A percentile compares a stretch with the other conserved stretches of the same genome.
These are phyloP conservation scores for Penicillium vulpinum DNA, from an alignment of 2,329 filamentous ascomycete species.

Conservation along the genomic window DNA sequence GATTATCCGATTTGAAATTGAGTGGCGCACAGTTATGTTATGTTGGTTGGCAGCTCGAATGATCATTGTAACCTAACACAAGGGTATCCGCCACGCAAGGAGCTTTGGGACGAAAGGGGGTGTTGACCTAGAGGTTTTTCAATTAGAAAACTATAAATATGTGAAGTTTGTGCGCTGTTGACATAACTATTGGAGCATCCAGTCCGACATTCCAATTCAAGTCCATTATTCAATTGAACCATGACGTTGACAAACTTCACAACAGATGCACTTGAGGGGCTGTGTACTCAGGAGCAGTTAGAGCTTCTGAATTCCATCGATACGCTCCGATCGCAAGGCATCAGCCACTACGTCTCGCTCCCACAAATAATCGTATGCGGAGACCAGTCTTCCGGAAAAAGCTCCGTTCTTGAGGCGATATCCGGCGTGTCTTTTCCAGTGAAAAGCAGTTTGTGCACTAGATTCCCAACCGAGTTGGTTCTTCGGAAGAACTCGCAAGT, in stretches of 20 bases:
- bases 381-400: conserved; percentile 65
- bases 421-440: conserved; percentile 63
- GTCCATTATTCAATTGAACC: too few species aligned
- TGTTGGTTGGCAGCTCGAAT: neutral
- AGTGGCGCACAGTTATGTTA: conserved; percentile 1
- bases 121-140: neutral
- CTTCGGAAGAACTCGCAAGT: conserved; percentile 40
- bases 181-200: neutral
- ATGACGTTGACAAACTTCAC: conserved; percentile 11
- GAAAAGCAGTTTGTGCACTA: conserved; percentile 61
- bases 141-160: neutral
- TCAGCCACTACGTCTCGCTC: conserved; percentile 52
- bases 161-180: neutral
- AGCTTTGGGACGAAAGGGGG: neutral
- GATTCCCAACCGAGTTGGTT: conserved; percentile 62
- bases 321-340: conserved; percentile 55
- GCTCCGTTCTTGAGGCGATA: conserved; percentile 61
- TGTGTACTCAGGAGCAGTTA: conserved; percentile 51
- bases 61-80: conserved; percentile 1
- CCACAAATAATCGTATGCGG: conserved; percentile 66
- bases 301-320: conserved; percentile 60
- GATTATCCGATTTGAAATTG: too few species aligned
- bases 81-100: neutral
- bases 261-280: conserved; percentile 13
- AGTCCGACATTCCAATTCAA: neutral